Evolutionary conservation across 768 basidiomycete genomes (phyloP), one percentile per base, ranked within the genome.

Genomic region (Phlebiopsis gigantea): DNA sequence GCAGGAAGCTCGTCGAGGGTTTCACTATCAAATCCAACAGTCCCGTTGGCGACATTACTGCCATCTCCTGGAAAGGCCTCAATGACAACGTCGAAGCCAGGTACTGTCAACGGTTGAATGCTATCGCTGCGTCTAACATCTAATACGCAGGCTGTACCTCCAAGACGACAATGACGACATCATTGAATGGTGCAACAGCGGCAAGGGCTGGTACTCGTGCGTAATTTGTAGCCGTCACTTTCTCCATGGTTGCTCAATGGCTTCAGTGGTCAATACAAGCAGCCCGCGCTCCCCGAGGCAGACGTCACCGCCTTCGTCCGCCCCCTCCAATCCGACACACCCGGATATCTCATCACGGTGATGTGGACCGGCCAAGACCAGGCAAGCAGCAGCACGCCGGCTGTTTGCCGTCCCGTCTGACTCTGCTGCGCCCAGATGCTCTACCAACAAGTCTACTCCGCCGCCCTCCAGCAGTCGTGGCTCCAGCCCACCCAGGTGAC

Each of bases 331-430:
- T 31, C 31, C 7, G 44, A 28, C 4, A 21, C 43, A 2, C 44
- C 46, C 1, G n/a, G 31, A 4, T 19, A 24, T 24, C 15, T 17
- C 29, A 39, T 51, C 50, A 51, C 30, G 5, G 54, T 55, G 1
- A 34, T 55, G 54, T 55, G 54, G 54, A 46, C 54, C 1, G 54
- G 54, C 12, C 45, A 55, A 39, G 54, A 55, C 30, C 43, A 55
- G 43, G 54, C 47, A 30, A 1, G 44, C 25, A 30, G n/a, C n/a
- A n/a, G 3, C 25, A 4, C 12, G 8, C 31, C 30, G 7, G 4
- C 30, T 17, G 15, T 24, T 34, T 5, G n/a, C 6, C 34, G 9
- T 4, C 4, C 30, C 17, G 15, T 21, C 24, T 10, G 17, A 8
- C 21, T 21, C 28, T 30, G 12, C 10, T 17, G n/a, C 25, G 15